Evolutionary conservation across 2,329 filamentous ascomycete genomes (phyloP).

Genomic region (Amphichorda felina): DNA sequence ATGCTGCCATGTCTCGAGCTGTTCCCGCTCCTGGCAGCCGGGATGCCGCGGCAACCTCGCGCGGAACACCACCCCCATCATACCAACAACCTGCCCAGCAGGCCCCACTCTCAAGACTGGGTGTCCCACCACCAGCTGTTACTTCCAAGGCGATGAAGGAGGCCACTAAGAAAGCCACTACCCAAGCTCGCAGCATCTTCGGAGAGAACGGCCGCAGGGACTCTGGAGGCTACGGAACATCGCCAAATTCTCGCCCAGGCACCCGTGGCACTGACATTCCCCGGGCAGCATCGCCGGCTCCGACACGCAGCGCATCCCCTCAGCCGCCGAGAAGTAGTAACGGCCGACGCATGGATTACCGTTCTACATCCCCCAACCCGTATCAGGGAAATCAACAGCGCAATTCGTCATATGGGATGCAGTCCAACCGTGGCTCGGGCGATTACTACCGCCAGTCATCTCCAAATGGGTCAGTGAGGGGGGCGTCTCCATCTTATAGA

Average conservation of each 20-base stretch:
- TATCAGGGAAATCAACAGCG: slow-evolving; percentile 32
- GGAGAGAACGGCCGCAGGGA: slow-evolving; percentile 23
- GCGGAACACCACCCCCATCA: slow-evolving; percentile 74
- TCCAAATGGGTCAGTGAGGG: slow-evolving; percentile 1
- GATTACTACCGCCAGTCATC: slow-evolving; percentile 4
- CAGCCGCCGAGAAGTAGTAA: slow-evolving; percentile 42
- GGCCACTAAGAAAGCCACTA: slow-evolving; percentile 77
- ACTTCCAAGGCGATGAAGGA: slow-evolving; percentile 94
- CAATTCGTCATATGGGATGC: slow-evolving; percentile 18
- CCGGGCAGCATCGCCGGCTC: slow-evolving; percentile 54
- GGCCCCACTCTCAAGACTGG: slow-evolving; percentile 56
- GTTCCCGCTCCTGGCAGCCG: slow-evolving; percentile 45
- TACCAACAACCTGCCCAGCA: slow-evolving; percentile 49
- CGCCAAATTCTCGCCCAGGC: slow-evolving; percentile 37
- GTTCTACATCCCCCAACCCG: slow-evolving; percentile 52
- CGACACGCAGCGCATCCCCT: slow-evolving; percentile 52
- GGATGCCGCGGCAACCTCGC: slow-evolving; percentile 43
- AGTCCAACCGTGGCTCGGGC: slow-evolving; percentile 1
- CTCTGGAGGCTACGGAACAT: slow-evolving; percentile 12
- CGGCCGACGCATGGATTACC: slow-evolving; percentile 24
- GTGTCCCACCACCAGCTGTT: slow-evolving; percentile 81
- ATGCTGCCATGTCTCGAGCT: slow-evolving; percentile 27
- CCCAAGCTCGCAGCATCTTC: slow-evolving; percentile 75
- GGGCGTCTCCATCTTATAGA: slow-evolving; percentile 2
- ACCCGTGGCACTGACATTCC: slow-evolving; percentile 49